Percentiles rank a stretch among this genome's conserved stretches.
Evolutionary conservation across 176 grass and related monocot genomes (phyloP).

Genomic region (Bonia amplexicaulis): DNA sequence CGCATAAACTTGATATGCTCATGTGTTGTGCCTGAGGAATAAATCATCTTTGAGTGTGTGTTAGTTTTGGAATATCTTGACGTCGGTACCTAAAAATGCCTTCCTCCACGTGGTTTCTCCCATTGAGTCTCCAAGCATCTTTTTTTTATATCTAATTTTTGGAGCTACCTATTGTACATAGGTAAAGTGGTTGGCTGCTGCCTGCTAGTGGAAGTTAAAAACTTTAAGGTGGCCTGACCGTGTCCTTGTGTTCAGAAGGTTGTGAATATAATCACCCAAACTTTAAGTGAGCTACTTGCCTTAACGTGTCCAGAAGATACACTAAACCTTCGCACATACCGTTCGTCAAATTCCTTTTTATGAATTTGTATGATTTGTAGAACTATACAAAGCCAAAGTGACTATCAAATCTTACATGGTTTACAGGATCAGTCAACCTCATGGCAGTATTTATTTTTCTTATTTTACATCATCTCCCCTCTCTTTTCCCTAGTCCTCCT

Average conservation of each 20-base stretch:
- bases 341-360: not conserved
- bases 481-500: not conserved
- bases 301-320: not conserved
- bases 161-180: not conserved
- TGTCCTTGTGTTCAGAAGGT: conserved; percentile 5
- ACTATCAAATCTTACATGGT: not conserved
- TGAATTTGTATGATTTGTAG: not conserved
- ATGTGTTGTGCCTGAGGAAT: not conserved
- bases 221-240: not conserved
- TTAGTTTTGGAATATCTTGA: conserved; percentile 23
- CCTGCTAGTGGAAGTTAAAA: not conserved
- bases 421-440: not conserved
- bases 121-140: not conserved
- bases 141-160: not conserved
- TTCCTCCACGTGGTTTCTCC: not conserved
- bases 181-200: not conserved
- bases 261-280: not conserved
- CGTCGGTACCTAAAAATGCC: not conserved
- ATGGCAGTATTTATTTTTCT: not conserved
- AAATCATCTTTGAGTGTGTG: not conserved
- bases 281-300: not conserved
- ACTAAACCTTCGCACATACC: not conserved
- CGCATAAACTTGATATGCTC: not conserved
- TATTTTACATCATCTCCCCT: not conserved
- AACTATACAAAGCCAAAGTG: not conserved